Evolutionary conservation across 208 protist species (phyloP).

Genomic region (Leishmania lainsoni): DNA sequence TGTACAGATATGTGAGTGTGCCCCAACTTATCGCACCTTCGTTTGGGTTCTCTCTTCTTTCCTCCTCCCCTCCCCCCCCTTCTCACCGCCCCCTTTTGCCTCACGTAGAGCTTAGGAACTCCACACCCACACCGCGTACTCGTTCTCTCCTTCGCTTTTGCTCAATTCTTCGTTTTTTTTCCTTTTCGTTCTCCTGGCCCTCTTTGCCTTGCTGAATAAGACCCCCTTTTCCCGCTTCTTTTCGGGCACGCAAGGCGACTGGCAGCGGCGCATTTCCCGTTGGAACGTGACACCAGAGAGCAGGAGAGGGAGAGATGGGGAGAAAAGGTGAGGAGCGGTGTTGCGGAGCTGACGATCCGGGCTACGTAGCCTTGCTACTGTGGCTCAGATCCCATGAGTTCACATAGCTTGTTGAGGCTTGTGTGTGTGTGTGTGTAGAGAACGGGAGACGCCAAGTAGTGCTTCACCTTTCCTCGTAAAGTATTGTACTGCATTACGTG

Average conservation of each 20-base stretch:
- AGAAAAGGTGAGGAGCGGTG: neutral
- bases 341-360: neutral
- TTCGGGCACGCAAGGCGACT: neutral
- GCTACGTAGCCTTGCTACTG: neutral
- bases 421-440: conserved; percentile 6
- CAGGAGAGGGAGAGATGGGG: too few species aligned
- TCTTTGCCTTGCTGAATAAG: neutral
- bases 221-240: neutral
- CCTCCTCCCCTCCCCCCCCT: too few species aligned
- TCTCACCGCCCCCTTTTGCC: neutral
- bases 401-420: conserved; percentile 10
- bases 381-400: neutral
- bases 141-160: neutral
- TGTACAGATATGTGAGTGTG: neutral
- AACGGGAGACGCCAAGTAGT: neutral
- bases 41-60: neutral
- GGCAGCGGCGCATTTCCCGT: neutral
- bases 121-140: neutral
- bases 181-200: neutral
- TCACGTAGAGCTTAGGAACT: neutral
- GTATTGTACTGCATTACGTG: neutral
- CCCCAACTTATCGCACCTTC: neutral
- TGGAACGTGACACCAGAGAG: neutral
- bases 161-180: neutral
- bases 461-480: neutral